Base-by-base conservation (phyloP, 345 rosid genomes). In the Salix purpurea region DNA sequence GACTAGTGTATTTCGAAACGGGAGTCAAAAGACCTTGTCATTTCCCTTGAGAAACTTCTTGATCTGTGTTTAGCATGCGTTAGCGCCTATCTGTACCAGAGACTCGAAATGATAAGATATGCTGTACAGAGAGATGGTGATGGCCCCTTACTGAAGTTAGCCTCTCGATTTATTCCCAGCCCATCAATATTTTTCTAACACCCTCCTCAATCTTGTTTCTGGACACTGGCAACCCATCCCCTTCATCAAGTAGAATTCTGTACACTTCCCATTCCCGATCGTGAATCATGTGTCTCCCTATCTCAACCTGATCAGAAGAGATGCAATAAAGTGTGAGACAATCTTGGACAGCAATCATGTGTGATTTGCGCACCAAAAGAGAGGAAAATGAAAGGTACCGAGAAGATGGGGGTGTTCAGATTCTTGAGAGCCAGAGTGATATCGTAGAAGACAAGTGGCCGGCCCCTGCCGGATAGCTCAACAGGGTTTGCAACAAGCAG, bases 401-500 rank as follows among this genome's bases (percentile, higher is more conserved):
- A 91, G 82, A 91, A 91, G 61, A 89, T 84, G 42, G 67, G 30
- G 30, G 75, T 83, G 71, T 69, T 82, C 34, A 88, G 86, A 69
- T 70, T 83, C 85, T 80, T 77, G 60, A 89, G 90, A 71, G 91
- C 95, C 69, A 83, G 85, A 23, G 95, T 85, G 21, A 89, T 88
- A 72, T 91, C 95, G 10, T 86, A 78, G 42, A 91, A 91, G 65
- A 91, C 95, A 21, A 91, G 89, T 50, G 95, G 95, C 39, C 95
- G 77, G 65, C 95, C 92, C 78, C 90, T 88, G 37, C 90, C 88
- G 4, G 91, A 88, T 74, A 91, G 66, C 70, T 91, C 95, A 37
- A 89, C 95, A 7, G 92, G 95, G 85, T 91, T 91, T n/a, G 95
- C 88, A 6, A 91, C 95, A 0, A 91, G 85, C 69, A 91, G 87